Percentiles rank a stretch among this genome's conserved stretches.
Evolutionary conservation across 768 basidiomycete genomes (phyloP).

Genomic region (Sarcodon aspratus): DNA sequence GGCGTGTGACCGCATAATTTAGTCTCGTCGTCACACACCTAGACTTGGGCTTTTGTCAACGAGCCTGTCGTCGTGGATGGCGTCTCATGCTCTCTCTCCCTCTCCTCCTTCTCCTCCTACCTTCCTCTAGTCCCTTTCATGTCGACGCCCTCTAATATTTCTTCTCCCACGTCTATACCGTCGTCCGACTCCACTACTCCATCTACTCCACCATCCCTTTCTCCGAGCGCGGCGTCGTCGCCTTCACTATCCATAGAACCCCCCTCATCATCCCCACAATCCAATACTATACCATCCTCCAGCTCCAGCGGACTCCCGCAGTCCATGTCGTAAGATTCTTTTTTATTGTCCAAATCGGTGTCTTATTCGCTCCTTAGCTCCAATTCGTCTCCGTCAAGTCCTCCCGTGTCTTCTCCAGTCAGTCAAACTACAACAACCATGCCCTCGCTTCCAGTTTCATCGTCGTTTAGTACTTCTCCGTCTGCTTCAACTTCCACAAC

Average conservation of each 20-base stretch:
- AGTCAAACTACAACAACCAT: conserved; percentile 3
- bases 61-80: background rate
- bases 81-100: background rate
- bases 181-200: conserved; percentile 6
- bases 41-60: background rate
- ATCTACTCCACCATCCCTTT: background rate
- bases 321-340: background rate
- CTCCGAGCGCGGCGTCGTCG: conserved; percentile 1
- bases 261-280: background rate
- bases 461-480: conserved; percentile 4
- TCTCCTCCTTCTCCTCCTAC: background rate
- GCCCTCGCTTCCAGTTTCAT: background rate
- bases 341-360: background rate
- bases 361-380: background rate
- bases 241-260: background rate
- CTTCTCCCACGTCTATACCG: background rate
- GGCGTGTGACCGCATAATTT: too few relatives aligned
- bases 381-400: conserved; percentile 3
- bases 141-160: background rate
- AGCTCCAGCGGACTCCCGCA: too few relatives aligned
- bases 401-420: conserved; percentile 1
- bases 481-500: conserved; percentile 9
- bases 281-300: background rate
- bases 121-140: too few relatives aligned
- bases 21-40: too few relatives aligned